Evolutionary conservation across 2,329 filamentous ascomycete species (phyloP), one percentile per base, ranked within the genome.

Genomic region (Exophiala sideris): DNA sequence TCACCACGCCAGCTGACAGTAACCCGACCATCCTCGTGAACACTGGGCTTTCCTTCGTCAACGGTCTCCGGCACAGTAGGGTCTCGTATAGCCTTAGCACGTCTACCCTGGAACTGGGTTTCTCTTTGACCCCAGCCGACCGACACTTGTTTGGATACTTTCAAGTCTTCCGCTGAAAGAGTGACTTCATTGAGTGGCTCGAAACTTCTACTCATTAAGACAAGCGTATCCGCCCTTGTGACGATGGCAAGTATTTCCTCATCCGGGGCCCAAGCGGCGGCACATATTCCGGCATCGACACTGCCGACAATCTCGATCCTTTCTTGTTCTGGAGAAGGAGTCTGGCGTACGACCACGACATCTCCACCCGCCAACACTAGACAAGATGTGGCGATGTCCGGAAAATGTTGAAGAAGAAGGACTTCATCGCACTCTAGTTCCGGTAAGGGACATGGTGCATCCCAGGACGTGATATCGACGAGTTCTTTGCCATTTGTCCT

Each of bases 41-140:
- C 65, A 66, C 89, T 95, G 12, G 91, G 73, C 6, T 83, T 74
- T 38, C 94, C 94, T 67, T 91, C 83, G 65, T 97, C 94, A 14
- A 96, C 82, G 67, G 86, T 89, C 69, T 97, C 91, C 0, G 94
- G 94, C 62, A 99, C 89, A 8, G 94, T 99, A 12, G 94, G 94
- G 70, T 99, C 94, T 50, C 89, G 83, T 60, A 97, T 76, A 16
- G 91, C 91, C 73, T 84, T 86, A 53, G 91, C 92, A 58, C 91
- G 84, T 65, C 89, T 90, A 47, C 94, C 94, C 67, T 96, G 89
- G 70, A 99, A 99, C 70, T 99, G 94, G 0, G 94, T 99, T 73
- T 99, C 94, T 68, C 88, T 90, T 76, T 97, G 97, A 56, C 94
- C 94, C 94, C 94, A 99, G 46, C 94, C 94, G 18, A 99, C 92